Base-by-base conservation (phyloP, 1,284 basidiomycete genomes). In the Trichosporon asahii region DNA sequence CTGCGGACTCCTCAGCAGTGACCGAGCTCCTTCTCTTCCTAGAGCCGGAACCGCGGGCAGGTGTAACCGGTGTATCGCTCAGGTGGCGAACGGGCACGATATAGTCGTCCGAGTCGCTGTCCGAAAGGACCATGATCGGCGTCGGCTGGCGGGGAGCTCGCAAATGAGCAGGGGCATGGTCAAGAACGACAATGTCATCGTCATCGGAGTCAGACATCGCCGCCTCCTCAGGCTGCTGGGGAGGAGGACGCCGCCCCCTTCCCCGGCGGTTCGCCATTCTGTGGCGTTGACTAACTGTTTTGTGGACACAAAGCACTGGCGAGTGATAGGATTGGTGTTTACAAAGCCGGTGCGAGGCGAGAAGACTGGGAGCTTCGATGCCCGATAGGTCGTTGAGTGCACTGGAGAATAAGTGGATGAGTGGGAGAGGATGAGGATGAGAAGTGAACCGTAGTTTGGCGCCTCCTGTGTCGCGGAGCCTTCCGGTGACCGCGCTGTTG, bases 81-180 rank as follows among this genome's bases (percentile, higher is more conserved):
- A 23, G 29, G 27, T 31, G 27, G 27, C 27, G 21, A 61, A 31
- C 14, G 23, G 29, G 21, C 2, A 61, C 7, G 29, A 29, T 53
- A 12, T 64, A 66, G 61, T 57, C 65, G 4, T 68, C 70, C 4
- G 40, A 40, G 12, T 76, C 74, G n/a, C 57, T 61, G 40, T 75
- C 75, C 8, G 75, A 76, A 3, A 79, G 65, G 1, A 70, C 23
- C 40, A 79, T 77, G 29, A 61, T 31, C 3, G 76, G 78, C 18
- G 21, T 68, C 18, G 46, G 73, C 73, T 33, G 46, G 65, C 9
- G 29, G 31, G 29, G 64, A 68, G 64, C 53, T 23, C 49, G 68
- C 15, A 78, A 35, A 40, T 78, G 73, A 14, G 49, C 44, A 9
- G 78, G 78, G 0, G 74, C 69, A 40, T 72, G 69, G 2, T 73